Evolutionary conservation across 2,329 filamentous ascomycete species (phyloP).

Genomic region (Raffaelea ambrosiae): DNA sequence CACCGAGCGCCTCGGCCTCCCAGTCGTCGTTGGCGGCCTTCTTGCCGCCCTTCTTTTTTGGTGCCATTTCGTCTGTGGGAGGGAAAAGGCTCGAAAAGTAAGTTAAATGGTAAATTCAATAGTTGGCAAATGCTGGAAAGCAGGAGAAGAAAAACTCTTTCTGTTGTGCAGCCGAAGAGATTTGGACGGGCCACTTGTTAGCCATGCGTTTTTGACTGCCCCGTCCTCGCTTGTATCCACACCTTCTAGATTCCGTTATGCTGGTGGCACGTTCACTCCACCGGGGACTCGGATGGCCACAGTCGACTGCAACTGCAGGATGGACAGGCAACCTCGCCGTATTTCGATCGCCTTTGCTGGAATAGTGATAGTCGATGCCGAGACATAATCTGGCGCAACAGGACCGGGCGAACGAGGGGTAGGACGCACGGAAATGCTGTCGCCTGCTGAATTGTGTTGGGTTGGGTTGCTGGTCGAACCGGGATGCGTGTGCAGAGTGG

Average conservation of each 20-base stretch:
- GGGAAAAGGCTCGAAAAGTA: background rate
- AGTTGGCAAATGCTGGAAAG: no score
- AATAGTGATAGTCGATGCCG: conserved; percentile 4
- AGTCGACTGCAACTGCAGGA: background rate
- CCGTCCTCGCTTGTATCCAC: no score
- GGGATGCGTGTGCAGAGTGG: background rate
- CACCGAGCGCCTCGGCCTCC: conserved; percentile 84
- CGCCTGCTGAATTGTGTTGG: background rate
- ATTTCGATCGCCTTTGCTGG: conserved; percentile 8
- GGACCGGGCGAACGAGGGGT: background rate
- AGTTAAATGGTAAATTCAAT: background rate
- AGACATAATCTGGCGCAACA: conserved; percentile 7
- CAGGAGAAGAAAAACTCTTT: no score
- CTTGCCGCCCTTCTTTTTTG: conserved; percentile 78
- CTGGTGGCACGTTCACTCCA: background rate
- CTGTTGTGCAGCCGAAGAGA: no score
- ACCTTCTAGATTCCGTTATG: no score
- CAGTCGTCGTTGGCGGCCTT: conserved; percentile 86
- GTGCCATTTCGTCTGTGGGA: conserved; percentile 58
- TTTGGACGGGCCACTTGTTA: no score
- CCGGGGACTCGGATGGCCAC: background rate
- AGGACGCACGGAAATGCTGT: background rate
- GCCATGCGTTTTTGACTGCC: background rate
- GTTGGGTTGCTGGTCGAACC: background rate
- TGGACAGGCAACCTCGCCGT: conserved; percentile 1